Evolutionary conservation across 495 filamentous ascomycete species (phyloP), one percentile per base, ranked within the genome.

Genomic region (Peziza echinospora): DNA sequence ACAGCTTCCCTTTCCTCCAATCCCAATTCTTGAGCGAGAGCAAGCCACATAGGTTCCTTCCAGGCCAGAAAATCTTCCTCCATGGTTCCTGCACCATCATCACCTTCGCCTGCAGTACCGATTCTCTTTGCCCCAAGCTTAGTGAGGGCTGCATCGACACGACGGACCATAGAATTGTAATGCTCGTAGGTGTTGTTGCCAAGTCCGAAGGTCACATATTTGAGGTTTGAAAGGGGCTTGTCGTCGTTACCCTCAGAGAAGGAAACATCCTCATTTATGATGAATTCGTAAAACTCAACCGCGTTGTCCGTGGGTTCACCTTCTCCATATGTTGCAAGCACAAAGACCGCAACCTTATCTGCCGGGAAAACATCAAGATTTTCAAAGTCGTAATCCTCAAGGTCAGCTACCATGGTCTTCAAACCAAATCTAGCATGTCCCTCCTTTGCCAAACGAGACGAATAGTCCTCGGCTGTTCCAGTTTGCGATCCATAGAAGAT

Each of bases 131-230:
- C 89, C 48, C 89, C 89, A 23, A 86, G 67, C 54, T 82, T 85
- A 52, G 71, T 64, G 41, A 99, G 65, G 26, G 78, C 77, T 51
- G 76, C 72, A 62, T 92, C 75, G 48, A 93, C 76, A 49, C 84
- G 80, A 49, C 89, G 83, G 47, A 99, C 87, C 84, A 99, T 93
- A 28, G 82, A 78, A 65, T 99, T 94, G 71, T 96, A 99, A 67
- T 99, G 91, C 57, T 99, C 89, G 54, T 99, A 99, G 22, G 89
- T 99, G 67, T 99, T 99, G 70, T 99, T 82, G 51, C 89, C 89
- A 9, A 99, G 73, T 57, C 89, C 89, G 60, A 99, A 99, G 39
- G 87, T 71, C 56, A 99, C 82, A 57, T 83, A 99, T 61, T 86
- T 87, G 56, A 99, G 70, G 50, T 83, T 84, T 24, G 67, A 72